Evolutionary conservation across 345 rosid species (phyloP).

Genomic region (Linum tenue): DNA sequence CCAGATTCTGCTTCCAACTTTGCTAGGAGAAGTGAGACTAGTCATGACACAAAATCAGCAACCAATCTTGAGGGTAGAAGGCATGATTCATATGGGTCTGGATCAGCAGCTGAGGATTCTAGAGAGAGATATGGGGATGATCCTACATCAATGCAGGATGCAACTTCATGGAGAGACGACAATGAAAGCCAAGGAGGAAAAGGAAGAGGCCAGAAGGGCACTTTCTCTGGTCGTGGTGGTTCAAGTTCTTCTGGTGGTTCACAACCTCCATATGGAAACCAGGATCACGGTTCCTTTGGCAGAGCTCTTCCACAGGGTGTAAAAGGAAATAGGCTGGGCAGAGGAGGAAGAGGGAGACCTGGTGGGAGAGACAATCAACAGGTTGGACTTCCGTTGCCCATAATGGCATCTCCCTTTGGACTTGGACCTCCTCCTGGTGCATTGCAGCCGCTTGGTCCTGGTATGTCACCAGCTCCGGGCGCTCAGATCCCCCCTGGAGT

Average conservation of each 20-base stretch:
- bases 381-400: constrained; percentile 60
- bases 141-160: constrained; percentile 30
- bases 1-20: constrained; percentile 50
- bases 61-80: constrained; percentile 53
- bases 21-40: constrained; percentile 43
- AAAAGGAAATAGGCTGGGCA: constrained; percentile 74
- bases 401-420: constrained; percentile 85
- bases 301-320: constrained; percentile 51
- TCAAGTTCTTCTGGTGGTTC: constrained; percentile 32
- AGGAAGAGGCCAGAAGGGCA: constrained; percentile 69
- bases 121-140: constrained; percentile 62
- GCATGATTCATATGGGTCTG: constrained; percentile 42
- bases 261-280: constrained; percentile 27
- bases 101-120: constrained; percentile 46
- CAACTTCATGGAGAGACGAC: constrained; percentile 55
- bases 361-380: constrained; percentile 81
- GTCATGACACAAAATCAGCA: constrained; percentile 41
- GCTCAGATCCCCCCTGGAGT: constrained; percentile 68
- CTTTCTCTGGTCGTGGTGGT: constrained; percentile 36
- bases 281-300: constrained; percentile 43
- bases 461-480: constrained; percentile 79
- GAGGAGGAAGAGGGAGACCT: constrained; percentile 81
- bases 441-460: constrained; percentile 68
- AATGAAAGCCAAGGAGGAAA: constrained; percentile 54
- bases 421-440: constrained; percentile 93